Evolutionary conservation across 192 early-diverging fungal genomes (phyloP).

Genomic region (Coemansia sp.): DNA sequence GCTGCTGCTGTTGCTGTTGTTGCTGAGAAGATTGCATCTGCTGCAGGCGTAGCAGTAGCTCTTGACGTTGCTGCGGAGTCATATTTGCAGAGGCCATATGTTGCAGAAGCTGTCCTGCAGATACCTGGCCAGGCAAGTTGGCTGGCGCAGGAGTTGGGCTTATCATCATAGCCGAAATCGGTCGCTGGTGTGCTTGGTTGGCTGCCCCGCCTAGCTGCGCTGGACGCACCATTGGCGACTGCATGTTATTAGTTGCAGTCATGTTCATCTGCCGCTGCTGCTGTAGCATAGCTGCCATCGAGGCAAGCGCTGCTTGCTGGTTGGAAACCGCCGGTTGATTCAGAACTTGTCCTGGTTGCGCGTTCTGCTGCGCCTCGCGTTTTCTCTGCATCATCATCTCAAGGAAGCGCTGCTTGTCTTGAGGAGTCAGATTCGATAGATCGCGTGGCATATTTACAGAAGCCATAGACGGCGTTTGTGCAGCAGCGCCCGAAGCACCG

Average conservation of each 20-base stretch:
- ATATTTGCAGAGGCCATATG: background rate
- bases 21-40: conserved; percentile 6
- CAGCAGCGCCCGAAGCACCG: background rate
- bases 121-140: background rate
- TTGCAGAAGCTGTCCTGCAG: conserved; percentile 4
- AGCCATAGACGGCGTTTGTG: conserved; percentile 3
- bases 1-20: conserved; percentile 2
- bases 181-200: background rate
- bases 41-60: conserved; percentile 20
- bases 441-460: conserved; percentile 15
- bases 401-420: conserved; percentile 22
- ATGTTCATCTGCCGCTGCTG: conserved; percentile 24
- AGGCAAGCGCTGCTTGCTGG: conserved; percentile 19
- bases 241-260: conserved; percentile 1
- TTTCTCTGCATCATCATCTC: conserved; percentile 34
- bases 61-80: conserved; percentile 13
- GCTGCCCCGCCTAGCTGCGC: background rate
- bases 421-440: conserved; percentile 23
- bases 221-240: conserved; percentile 7
- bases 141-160: conserved; percentile 1
- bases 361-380: conserved; percentile 6
- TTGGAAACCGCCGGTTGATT: conserved; percentile 7
- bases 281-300: conserved; percentile 27
- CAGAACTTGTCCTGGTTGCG: background rate
- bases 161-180: conserved; percentile 1